These are phyloP conservation scores for Neurospora sp. DNA, from an alignment of 495 filamentous ascomycete species.

Conservation along the genomic window DNA sequence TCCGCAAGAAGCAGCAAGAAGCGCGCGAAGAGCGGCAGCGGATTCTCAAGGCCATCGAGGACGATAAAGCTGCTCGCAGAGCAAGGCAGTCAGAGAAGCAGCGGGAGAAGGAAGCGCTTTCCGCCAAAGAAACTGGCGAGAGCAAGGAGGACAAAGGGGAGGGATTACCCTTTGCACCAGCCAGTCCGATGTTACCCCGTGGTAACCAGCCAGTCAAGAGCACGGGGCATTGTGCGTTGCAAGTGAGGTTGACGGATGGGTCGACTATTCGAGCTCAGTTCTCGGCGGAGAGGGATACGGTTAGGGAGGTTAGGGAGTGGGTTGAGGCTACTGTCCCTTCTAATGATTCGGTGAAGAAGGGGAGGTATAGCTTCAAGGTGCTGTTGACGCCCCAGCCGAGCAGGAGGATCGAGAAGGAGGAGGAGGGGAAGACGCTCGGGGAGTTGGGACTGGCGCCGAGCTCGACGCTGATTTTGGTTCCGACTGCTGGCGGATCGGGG, in stretches of 20 bases:
- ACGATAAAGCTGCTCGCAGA: slow-evolving; percentile 56
- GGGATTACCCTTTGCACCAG: slow-evolving; percentile 2
- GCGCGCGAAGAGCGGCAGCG: slow-evolving; percentile 49
- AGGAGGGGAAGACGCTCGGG: slow-evolving; percentile 58
- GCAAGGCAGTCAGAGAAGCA: slow-evolving; percentile 39
- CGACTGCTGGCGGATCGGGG: not conserved
- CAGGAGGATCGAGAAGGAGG: slow-evolving; percentile 55
- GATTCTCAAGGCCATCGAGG: slow-evolving; percentile 51
- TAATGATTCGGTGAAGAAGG: not conserved
- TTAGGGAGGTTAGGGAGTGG: slow-evolving; percentile 70
- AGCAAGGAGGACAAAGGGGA: not conserved
- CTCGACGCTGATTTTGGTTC: slow-evolving; percentile 71
- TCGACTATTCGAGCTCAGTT: slow-evolving; percentile 66
- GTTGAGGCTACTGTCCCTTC: slow-evolving; percentile 44
- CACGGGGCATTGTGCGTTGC: slow-evolving; percentile 49
- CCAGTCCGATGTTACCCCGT: slow-evolving; percentile 8
- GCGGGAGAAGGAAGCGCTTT: slow-evolving; percentile 16
- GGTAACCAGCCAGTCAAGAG: not conserved
- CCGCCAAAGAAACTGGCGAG: too few relatives aligned
- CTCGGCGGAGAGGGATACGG: slow-evolving; percentile 44
- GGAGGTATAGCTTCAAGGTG: slow-evolving; percentile 66
- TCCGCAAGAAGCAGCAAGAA: slow-evolving; percentile 34
- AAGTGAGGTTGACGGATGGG: slow-evolving; percentile 79
- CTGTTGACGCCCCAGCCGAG: slow-evolving; percentile 72
- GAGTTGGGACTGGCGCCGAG: slow-evolving; percentile 64